Percentiles rank a stretch among this genome's conserved stretches.
Evolutionary conservation across 768 basidiomycete species (phyloP).

Genomic region (Rickenella mellea): DNA sequence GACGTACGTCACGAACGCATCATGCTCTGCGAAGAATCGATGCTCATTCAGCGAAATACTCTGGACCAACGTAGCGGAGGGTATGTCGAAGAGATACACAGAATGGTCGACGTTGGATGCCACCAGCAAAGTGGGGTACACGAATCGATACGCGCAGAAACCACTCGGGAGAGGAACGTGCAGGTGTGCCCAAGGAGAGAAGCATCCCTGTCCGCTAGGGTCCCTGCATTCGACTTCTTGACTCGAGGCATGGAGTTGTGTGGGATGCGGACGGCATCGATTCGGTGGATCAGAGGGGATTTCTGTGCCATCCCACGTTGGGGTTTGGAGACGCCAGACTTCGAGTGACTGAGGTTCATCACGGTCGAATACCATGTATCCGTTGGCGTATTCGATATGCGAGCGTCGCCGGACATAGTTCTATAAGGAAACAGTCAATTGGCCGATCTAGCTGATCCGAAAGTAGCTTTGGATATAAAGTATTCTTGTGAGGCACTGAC

Average conservation of each 20-base stretch:
- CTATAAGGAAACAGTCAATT: constrained; percentile 16
- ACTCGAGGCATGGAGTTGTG: constrained; percentile 9
- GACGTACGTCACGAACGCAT: constrained; percentile 42
- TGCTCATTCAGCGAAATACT: constrained; percentile 26
- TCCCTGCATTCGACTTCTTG: constrained; percentile 6
- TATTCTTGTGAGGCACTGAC: no score
- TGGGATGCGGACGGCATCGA: no score
- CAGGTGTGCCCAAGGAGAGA: constrained; percentile 55
- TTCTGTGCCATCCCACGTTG: constrained; percentile 6
- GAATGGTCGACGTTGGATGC: constrained; percentile 22
- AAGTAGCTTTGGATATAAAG: no score
- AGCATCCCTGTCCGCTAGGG: constrained; percentile 32
- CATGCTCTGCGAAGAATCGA: constrained; percentile 31
- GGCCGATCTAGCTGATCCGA: no score
- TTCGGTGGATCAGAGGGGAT: constrained; percentile 11
- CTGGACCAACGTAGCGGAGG: constrained; percentile 37
- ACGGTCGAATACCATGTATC: constrained; percentile 66
- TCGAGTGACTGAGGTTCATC: constrained; percentile 44
- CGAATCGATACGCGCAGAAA: constrained; percentile 50
- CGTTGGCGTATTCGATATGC: constrained; percentile 65
- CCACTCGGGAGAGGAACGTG: constrained; percentile 36
- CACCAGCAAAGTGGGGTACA: constrained; percentile 55
- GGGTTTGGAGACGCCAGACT: constrained; percentile 50
- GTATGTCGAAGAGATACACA: constrained; percentile 58
- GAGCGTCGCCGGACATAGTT: constrained; percentile 44